Evolutionary conservation across 163 green algal genomes (phyloP), one percentile per base, ranked within the genome.

Genomic region (Coccomyxa subellipsoidea): DNA sequence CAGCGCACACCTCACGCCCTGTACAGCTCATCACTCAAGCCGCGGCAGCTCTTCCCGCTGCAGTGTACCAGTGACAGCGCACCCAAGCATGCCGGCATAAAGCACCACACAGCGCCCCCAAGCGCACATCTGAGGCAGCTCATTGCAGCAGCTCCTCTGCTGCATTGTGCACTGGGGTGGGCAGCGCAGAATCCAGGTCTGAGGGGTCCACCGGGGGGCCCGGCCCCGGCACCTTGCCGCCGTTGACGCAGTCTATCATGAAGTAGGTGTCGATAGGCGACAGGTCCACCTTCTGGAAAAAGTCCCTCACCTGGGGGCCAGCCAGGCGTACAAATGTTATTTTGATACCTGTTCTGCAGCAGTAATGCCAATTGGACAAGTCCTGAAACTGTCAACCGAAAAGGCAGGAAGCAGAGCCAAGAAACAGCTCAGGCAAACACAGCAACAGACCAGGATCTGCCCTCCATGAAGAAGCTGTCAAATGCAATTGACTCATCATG

Each of bases 231-330:
- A 87, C 73, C 83, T 71, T 77, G 8, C 84, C 80, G n/a, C 81
- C 80, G 78, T 88, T 84, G 66, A 87, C 35, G 79, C 90, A 93
- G 81, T 88, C 76, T 25, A 91, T 85, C 54, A 92, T 87, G 77
- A 90, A 91, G 78, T 92, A 91, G 0, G 87, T 90, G 80, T 93
- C 85, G 21, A 92, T 88, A 0, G 79, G 77, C 0, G 84, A 70
- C 54, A 92, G 69, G 76, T 80, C 80, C 54, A 69, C 35, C 37
- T 78, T 72, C 71, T 77, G 79, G 31, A 83, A n/a, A 29, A 36
- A 66, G 6, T 32, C 69, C 36, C 27, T 36, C 29, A 75, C 53
- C 53, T 73, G 54, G n/a, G 15, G 47, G 21, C 47, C 47, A 59
- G 47, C 21, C 47, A 59, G 47, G 5, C 15, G 23, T 59, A 1